Percentiles rank a stretch among this genome's conserved stretches.
phyloP scores from a whole-genome alignment of 805 yeast genomes.

The Candida sanyiensis region DNA sequence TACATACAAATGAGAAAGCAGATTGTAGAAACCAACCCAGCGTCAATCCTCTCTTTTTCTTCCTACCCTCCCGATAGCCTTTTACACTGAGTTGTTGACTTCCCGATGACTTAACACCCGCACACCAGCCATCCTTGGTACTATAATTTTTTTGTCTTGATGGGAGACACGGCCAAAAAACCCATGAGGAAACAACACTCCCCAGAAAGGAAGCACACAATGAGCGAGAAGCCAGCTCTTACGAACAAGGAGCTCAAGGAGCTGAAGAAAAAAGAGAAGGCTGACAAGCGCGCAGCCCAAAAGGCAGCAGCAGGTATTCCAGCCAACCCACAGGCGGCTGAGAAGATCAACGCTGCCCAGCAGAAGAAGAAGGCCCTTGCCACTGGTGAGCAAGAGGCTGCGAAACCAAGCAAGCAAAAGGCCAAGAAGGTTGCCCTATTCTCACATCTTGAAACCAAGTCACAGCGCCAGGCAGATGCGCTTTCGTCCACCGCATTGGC shows the following conservation, averaged over 20 bases:
- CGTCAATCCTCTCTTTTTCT: no score
- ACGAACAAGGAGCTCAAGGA: slow-evolving; percentile 84
- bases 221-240: slow-evolving; percentile 30
- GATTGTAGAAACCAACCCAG: no score
- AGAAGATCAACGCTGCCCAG: slow-evolving; percentile 3
- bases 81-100: not conserved
- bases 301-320: slow-evolving; percentile 62
- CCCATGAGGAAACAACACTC: slow-evolving; percentile 2
- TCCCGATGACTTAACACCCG: slow-evolving; percentile 2
- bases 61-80: no score
- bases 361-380: slow-evolving; percentile 1
- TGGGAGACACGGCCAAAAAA: not conserved
- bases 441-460: slow-evolving; percentile 75
- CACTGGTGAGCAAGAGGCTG: slow-evolving; percentile 1
- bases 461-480: slow-evolving; percentile 49
- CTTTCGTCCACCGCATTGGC: slow-evolving; percentile 20
- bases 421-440: slow-evolving; percentile 55
- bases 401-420: slow-evolving; percentile 20
- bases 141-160: slow-evolving; percentile 1
- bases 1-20: not conserved
- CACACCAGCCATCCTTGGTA: not conserved
- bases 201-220: not conserved
- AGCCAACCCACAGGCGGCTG: slow-evolving; percentile 27
- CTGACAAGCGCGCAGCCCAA: slow-evolving; percentile 86
- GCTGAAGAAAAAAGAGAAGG: slow-evolving; percentile 81